Base-by-base conservation (phyloP, 1,139 yeast genomes). In the Yamadazyma jaroonii region DNA sequence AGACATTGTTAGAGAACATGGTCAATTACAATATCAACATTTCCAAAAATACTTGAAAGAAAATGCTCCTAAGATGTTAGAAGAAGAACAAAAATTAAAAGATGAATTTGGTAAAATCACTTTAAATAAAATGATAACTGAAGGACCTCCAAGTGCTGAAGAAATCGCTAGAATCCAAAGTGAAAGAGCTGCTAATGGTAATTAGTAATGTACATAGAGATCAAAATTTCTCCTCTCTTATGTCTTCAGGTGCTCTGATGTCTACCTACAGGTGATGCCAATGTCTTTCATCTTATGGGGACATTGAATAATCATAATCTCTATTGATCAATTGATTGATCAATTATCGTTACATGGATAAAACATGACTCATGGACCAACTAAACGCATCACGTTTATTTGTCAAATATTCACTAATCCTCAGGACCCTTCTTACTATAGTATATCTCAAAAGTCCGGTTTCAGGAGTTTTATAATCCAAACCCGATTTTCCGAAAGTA, bases 1-100 rank as follows among this genome's bases (percentile, higher is more conserved):
- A 57, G 98, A 92, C 62, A 64, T 81, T 42, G 83, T 89, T 48
- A 84, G 97, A 57, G 95, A 89, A 59, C 94, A 87, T 57, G 97
- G 96, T 50, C 96, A 88, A 62, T 79, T 79, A 69, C 90, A 88
- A 59, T 92, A 88, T 62, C 81, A 83, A 55, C 81, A 82, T 50
- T 86, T 88, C 77, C 84, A 83, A 64, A 81, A 80, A 61, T 80
- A 85, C 59, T 77, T 92, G 53, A 79, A 82, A 53, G 97, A 89
- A 63, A 87, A 92, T 63, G 95, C 95, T 47, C 89, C 83, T 46
- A 86, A 88, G 69, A 74, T 90, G 61, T 71, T 85, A 54, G 85
- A 83, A 50, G 92, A 85, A 62, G 85, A 84, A 64, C 77, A 77
- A 57, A 77, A 80, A 52, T 84, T 87, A 61, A 83, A 84, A 64